Conservation (phyloP, 495 filamentous ascomycete species). For the Penicillium riverlandense region DNA sequence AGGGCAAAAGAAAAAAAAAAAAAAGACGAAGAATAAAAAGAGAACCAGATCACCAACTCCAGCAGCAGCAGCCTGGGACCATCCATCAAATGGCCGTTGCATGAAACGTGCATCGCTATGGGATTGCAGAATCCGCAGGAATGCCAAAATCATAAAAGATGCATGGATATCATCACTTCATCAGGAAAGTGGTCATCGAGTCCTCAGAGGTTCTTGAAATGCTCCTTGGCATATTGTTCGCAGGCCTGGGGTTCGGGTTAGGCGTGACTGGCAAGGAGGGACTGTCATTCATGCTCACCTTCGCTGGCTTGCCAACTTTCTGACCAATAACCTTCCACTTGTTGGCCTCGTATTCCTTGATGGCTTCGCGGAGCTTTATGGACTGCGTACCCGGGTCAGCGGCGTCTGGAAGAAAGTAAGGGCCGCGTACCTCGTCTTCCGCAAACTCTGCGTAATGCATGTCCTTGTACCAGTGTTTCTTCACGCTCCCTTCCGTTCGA, state of each 20-base stretch:
- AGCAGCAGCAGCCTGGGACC: constrained; percentile 18
- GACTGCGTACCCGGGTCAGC: constrained; percentile 50
- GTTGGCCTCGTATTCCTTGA: constrained; percentile 97
- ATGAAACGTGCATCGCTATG: constrained; percentile 23
- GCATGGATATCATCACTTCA: constrained; percentile 33
- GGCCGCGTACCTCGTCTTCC: constrained; percentile 78
- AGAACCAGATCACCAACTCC: constrained; percentile 27
- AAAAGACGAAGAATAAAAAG: constrained; percentile 3
- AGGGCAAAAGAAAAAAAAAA: neutral
- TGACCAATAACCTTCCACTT: constrained; percentile 97
- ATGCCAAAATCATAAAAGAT: constrained; percentile 31
- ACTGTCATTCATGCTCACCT: constrained; percentile 45
- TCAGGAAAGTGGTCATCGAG: constrained; percentile 19
- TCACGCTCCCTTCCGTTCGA: constrained; percentile 93
- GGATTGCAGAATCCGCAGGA: constrained; percentile 26
- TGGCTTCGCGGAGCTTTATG: constrained; percentile 78
- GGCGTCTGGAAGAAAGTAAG: constrained; percentile 1
- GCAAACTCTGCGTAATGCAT: constrained; percentile 99
- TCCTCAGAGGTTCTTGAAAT: constrained; percentile 59
- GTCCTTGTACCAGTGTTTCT: constrained; percentile 99
- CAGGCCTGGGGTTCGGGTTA: constrained; percentile 58
- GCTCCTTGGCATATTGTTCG: constrained; percentile 97
- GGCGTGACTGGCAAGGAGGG: too few species aligned
- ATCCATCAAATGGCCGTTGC: constrained; percentile 4
- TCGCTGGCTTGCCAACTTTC: constrained; percentile 96